Evolutionary conservation across 768 basidiomycete genomes (phyloP).

Genomic region (Lactifluus piperatus): DNA sequence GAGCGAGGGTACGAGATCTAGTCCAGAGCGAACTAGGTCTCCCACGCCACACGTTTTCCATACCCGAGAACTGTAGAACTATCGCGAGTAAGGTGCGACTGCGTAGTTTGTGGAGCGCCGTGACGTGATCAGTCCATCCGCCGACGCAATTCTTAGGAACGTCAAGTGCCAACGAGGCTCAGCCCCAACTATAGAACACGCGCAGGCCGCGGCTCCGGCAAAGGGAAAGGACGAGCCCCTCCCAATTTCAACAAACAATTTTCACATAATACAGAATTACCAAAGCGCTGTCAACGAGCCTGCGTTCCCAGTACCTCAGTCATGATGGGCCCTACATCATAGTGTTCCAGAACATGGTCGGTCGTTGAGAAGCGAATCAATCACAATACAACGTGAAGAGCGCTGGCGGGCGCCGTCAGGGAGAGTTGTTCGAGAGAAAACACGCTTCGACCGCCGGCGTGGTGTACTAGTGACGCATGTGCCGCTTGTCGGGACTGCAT

Average conservation of each 20-base stretch:
- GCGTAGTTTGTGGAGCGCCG: not conserved
- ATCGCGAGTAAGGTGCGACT: not conserved
- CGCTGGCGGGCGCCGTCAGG: too few species aligned
- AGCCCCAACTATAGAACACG: too few species aligned
- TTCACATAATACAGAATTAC: too few species aligned
- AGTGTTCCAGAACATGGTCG: too few species aligned
- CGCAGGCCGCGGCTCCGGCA: not conserved
- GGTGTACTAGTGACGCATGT: not conserved
- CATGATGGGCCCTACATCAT: too few species aligned
- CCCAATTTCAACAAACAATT: not conserved
- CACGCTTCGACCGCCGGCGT: too few species aligned
- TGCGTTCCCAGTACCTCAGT: too few species aligned
- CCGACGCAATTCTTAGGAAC: not conserved
- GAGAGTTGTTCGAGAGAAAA: too few species aligned
- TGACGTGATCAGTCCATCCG: conserved; percentile 1
- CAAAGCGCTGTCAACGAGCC: too few species aligned
- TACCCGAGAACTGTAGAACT: not conserved
- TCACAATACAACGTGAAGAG: too few species aligned
- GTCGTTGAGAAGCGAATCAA: too few species aligned
- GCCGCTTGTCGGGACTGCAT: not conserved
- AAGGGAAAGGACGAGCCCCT: not conserved
- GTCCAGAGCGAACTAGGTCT: not conserved
- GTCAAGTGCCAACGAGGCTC: not conserved
- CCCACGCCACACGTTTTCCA: not conserved
- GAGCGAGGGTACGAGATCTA: not conserved